Evolutionary conservation across 495 filamentous ascomycete genomes (phyloP).

Genomic region (Penicillium samsonianum): DNA sequence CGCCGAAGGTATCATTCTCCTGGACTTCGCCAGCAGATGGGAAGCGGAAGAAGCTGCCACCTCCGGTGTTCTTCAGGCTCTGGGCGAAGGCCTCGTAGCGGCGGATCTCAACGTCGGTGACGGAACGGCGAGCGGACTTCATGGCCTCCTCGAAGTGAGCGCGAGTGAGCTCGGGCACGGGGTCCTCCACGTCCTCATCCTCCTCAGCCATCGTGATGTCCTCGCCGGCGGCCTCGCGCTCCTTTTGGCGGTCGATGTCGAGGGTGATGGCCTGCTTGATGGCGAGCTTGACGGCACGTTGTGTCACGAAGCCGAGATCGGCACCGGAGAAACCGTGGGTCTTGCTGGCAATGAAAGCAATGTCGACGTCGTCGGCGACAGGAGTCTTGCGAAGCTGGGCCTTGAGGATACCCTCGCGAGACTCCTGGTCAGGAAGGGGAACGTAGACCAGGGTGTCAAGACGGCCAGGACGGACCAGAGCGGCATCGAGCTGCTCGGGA

Average conservation of each 20-base stretch:
- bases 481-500: constrained; percentile 97
- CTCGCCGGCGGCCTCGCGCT: constrained; percentile 82
- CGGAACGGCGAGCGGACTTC: constrained; percentile 87
- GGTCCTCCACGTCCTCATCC: constrained; percentile 82
- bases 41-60: constrained; percentile 97
- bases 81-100: constrained; percentile 98
- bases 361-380: constrained; percentile 81
- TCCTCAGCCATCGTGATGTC: constrained; percentile 74
- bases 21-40: constrained; percentile 67
- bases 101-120: constrained; percentile 94
- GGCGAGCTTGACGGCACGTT: constrained; percentile 97
- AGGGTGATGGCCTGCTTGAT: constrained; percentile 94
- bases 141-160: constrained; percentile 99
- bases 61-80: constrained; percentile 96
- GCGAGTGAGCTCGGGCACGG: constrained; percentile 93
- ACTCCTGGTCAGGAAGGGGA: constrained; percentile 86
- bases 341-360: constrained; percentile 90
- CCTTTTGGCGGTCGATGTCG: constrained; percentile 87
- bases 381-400: constrained; percentile 99
- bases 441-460: constrained; percentile 98
- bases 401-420: constrained; percentile 84
- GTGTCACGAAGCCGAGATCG: constrained; percentile 98
- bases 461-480: constrained; percentile 96
- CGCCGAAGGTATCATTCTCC: constrained; percentile 69
- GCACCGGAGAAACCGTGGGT: constrained; percentile 99